Base-by-base conservation (phyloP, 1,284 basidiomycete genomes). In the Ceratobasidium sp. region DNA sequence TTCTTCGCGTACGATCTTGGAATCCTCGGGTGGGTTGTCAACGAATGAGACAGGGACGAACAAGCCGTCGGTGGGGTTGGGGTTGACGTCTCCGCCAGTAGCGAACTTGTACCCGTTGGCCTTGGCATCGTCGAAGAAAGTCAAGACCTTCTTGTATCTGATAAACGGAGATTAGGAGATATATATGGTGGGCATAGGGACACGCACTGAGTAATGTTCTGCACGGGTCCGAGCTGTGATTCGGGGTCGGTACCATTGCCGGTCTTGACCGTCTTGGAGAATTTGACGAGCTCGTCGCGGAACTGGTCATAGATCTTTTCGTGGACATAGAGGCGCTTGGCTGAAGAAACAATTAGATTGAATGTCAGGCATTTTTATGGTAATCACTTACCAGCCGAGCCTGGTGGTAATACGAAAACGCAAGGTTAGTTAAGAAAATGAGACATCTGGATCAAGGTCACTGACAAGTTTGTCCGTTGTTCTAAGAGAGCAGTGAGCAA, bases 251-350 rank as follows among this genome's bases (percentile, higher is more conserved):
- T 85, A 67, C 84, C 83, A 77, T 83, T 80, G 38, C 82, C 82
- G 69, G 80, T 78, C 73, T 80, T 79, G 74, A 82, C 74, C 10
- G 74, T 73, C 75, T 78, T 75, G 75, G 78, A 73, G 72, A 78
- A 76, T 20, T 72, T 74, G 27, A 75, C 73, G 70, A 80, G 78
- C 17, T 57, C 38, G 53, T 69, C 64, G 27, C 71, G 58, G 73
- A 78, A 78, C 69, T 76, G 76, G 76, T 84, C 81, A 77, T 82
- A 82, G 75, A 84, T 79, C 54, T 74, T 68, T 62, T 77, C 75
- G 73, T 84, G 81, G 55, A 85, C 82, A 74, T 80, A 84, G 73
- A 83, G 77, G 49, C 83, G 78, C 82, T 76, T 79, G 77, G 78
- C 79, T 80, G 76, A 79, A 79, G 31, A 56, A 10, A 3, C 3